These are phyloP conservation scores for Anthracocystis panici-leucophaei DNA, from an alignment of 1,284 basidiomycete genomes.

Conservation along the genomic window DNA sequence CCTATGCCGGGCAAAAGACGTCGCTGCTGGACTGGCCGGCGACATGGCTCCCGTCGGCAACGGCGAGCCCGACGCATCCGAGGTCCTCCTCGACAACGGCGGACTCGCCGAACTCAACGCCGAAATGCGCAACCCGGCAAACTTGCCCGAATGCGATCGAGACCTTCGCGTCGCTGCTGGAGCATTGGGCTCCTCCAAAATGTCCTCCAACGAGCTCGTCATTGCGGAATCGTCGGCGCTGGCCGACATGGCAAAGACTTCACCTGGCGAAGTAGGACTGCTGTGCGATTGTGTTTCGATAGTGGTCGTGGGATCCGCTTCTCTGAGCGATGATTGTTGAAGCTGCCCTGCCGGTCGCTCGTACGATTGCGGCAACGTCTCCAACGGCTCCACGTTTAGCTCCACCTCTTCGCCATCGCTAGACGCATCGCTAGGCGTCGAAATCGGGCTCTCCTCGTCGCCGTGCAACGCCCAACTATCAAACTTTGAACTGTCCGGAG, in stretches of 20 bases:
- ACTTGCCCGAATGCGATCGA: conserved; percentile 50
- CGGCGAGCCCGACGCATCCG: conserved; percentile 31
- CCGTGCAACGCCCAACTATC: conserved; percentile 45
- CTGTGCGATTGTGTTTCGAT: not conserved
- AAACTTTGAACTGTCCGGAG: conserved; percentile 21
- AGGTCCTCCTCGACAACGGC: conserved; percentile 23
- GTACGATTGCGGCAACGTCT: conserved; percentile 25
- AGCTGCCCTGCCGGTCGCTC: conserved; percentile 35
- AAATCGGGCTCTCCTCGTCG: conserved; percentile 23
- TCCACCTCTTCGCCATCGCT: conserved; percentile 21
- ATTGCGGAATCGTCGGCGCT: conserved; percentile 14
- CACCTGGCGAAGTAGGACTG: conserved; percentile 14
- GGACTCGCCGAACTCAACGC: conserved; percentile 27
- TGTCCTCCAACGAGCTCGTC: conserved; percentile 38
- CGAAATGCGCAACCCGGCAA: conserved; percentile 43
- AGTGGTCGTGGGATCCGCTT: conserved; percentile 3
- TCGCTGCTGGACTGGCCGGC: conserved; percentile 21
- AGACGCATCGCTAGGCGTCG: conserved; percentile 20
- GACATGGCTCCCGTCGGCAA: conserved; percentile 43
- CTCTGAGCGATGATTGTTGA: conserved; percentile 26
- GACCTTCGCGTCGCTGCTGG: conserved; percentile 5
- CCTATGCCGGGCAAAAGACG: conserved; percentile 43
- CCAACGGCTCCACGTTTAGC: conserved; percentile 37
- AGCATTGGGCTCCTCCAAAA: conserved; percentile 36
- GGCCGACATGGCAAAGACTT: conserved; percentile 21